A percentile compares a stretch with the other conserved stretches of the same genome.
Evolutionary conservation across 345 rosid genomes (phyloP).

Genomic region (Salix koriyanagi): DNA sequence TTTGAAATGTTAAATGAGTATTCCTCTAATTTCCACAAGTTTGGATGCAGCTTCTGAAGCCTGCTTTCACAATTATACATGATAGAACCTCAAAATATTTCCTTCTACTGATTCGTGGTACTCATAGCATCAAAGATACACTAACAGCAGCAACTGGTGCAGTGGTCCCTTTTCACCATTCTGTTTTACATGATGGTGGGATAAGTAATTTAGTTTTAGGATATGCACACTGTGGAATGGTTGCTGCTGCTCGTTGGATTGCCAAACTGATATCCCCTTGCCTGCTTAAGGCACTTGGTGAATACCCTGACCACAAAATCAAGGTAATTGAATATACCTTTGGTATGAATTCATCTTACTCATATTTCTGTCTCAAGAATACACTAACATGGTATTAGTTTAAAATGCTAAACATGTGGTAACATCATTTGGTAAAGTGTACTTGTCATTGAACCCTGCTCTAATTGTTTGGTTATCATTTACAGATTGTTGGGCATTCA

Average conservation of each 20-base stretch:
- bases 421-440: background rate
- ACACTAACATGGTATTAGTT: background rate
- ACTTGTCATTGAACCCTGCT: background rate
- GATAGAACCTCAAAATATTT: constrained; percentile 63
- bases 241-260: constrained; percentile 99
- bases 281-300: constrained; percentile 61
- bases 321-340: constrained; percentile 50
- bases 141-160: constrained; percentile 97
- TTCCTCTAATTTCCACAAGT: constrained; percentile 1
- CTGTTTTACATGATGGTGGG: constrained; percentile 91
- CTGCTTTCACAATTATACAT: constrained; percentile 83
- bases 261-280: constrained; percentile 85
- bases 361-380: too few species aligned
- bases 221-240: constrained; percentile 99
- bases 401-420: background rate
- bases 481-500: constrained; percentile 92
- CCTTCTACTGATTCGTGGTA: constrained; percentile 86
- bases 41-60: constrained; percentile 74
- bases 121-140: constrained; percentile 95
- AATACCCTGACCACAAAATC: constrained; percentile 63
- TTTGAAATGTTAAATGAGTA: background rate
- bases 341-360: background rate
- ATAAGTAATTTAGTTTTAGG: constrained; percentile 90
- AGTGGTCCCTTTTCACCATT: constrained; percentile 97
- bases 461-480: constrained; percentile 13